These are phyloP conservation scores for Magnolia kwangsiensis DNA, from an alignment of 164 flowering plant genomes.

Conservation along the genomic window DNA sequence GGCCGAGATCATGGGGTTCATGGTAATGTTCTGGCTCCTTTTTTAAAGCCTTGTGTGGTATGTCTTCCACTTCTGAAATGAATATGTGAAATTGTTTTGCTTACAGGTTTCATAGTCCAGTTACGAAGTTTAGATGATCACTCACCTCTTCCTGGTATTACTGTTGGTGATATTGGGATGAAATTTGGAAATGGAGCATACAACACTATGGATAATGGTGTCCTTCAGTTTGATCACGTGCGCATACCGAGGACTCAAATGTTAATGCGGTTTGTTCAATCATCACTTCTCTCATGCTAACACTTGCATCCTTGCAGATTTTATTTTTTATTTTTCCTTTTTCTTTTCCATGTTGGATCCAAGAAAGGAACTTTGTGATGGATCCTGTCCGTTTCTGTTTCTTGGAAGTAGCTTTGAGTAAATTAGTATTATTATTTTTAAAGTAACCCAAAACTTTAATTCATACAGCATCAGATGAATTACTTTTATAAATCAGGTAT, in stretches of 20 bases:
- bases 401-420: too few relatives aligned
- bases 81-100: background rate
- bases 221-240: constrained; percentile 78
- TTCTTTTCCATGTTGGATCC: too few relatives aligned
- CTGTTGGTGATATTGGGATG: constrained; percentile 93
- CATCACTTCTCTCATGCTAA: background rate
- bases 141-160: constrained; percentile 82
- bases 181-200: constrained; percentile 98
- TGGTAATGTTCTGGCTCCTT: constrained; percentile 42
- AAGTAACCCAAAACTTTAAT: too few relatives aligned
- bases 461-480: too few relatives aligned
- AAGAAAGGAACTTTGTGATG: too few relatives aligned
- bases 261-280: constrained; percentile 76
- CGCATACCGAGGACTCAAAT: constrained; percentile 93
- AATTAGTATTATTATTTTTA: too few relatives aligned
- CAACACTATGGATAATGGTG: constrained; percentile 96
- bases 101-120: constrained; percentile 88
- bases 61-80: background rate
- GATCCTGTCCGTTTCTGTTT: too few relatives aligned
- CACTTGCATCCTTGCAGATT: background rate
- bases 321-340: too few relatives aligned
- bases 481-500: too few relatives aligned
- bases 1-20: constrained; percentile 81
- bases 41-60: background rate
- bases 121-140: constrained; percentile 91